These are phyloP conservation scores for Penicillium antarcticum DNA, from an alignment of 495 filamentous ascomycete species.

Conservation along the genomic window DNA sequence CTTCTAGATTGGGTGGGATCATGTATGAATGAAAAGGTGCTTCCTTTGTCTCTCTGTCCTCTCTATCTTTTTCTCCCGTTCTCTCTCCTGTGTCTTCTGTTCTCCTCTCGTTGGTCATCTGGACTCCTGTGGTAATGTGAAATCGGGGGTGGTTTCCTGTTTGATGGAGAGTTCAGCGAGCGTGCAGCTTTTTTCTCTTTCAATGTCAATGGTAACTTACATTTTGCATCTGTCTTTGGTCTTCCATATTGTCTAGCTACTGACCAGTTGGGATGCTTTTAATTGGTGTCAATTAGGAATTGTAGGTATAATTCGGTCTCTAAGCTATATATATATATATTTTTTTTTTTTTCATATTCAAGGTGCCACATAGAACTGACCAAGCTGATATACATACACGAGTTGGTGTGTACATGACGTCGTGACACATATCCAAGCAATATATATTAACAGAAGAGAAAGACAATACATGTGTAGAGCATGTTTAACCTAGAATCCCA, in stretches of 20 bases:
- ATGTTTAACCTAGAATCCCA: too few relatives aligned
- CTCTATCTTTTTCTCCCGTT: slow-evolving; percentile 8
- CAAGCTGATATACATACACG: too few relatives aligned
- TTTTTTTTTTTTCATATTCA: too few relatives aligned
- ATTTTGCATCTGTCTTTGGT: slow-evolving; percentile 14
- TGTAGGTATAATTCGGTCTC: not conserved
- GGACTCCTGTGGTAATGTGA: slow-evolving; percentile 24
- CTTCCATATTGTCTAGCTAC: too few relatives aligned
- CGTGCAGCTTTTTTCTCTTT: slow-evolving; percentile 20
- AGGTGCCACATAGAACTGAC: too few relatives aligned
- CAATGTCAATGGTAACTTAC: slow-evolving; percentile 8
- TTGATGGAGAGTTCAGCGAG: slow-evolving; percentile 28
- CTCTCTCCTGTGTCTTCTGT: slow-evolving; percentile 7
- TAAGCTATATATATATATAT: too few relatives aligned
- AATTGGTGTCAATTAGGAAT: not conserved
- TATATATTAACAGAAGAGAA: too few relatives aligned
- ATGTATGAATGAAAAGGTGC: slow-evolving; percentile 20
- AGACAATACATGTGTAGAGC: too few relatives aligned
- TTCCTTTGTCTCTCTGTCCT: slow-evolving; percentile 9
- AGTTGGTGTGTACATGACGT: too few relatives aligned
- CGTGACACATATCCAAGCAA: too few relatives aligned
- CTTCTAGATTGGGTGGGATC: slow-evolving; percentile 15
- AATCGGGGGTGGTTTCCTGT: slow-evolving; percentile 14
- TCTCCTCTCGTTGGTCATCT: slow-evolving; percentile 1
- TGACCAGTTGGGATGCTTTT: too few relatives aligned